Conservation (phyloP, 2,329 filamentous ascomycete species). For the Dactylella cylindrospora region DNA sequence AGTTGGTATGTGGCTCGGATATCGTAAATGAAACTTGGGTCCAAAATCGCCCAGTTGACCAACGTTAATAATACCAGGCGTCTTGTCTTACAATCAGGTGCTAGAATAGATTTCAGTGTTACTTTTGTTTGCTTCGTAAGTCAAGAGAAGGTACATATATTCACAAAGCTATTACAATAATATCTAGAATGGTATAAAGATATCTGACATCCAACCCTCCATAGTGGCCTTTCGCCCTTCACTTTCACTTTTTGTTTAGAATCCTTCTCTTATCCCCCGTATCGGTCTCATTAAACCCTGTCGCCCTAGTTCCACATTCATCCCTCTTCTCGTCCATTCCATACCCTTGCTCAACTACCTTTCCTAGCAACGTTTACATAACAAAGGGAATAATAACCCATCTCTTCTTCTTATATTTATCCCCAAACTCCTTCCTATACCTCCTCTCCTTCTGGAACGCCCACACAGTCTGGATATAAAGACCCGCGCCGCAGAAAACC, state of each 20-base stretch:
- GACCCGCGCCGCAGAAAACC: constrained; percentile 73
- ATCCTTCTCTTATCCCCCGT: no score
- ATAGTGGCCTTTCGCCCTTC: background rate
- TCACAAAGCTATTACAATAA: no score
- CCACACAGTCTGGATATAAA: constrained; percentile 81
- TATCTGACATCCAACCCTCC: no score
- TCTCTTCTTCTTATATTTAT: constrained; percentile 93
- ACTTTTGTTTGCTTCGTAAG: no score
- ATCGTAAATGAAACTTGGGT: no score
- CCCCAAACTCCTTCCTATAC: constrained; percentile 86
- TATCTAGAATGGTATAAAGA: no score
- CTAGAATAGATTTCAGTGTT: no score
- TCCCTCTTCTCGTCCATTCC: background rate
- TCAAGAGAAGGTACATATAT: no score
- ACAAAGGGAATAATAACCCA: constrained; percentile 77
- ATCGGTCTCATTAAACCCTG: background rate
- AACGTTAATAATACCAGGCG: no score
- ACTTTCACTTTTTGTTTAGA: background rate
- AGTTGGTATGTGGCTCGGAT: background rate
- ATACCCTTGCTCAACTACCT: background rate
- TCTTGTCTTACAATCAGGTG: no score
- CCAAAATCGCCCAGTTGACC: no score
- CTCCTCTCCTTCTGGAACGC: constrained; percentile 87
- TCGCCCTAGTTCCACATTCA: background rate
- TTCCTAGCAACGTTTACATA: constrained; percentile 52